These are phyloP conservation scores for Penicillium frequentans DNA, from an alignment of 2,329 filamentous ascomycete genomes.

Conservation along the genomic window DNA sequence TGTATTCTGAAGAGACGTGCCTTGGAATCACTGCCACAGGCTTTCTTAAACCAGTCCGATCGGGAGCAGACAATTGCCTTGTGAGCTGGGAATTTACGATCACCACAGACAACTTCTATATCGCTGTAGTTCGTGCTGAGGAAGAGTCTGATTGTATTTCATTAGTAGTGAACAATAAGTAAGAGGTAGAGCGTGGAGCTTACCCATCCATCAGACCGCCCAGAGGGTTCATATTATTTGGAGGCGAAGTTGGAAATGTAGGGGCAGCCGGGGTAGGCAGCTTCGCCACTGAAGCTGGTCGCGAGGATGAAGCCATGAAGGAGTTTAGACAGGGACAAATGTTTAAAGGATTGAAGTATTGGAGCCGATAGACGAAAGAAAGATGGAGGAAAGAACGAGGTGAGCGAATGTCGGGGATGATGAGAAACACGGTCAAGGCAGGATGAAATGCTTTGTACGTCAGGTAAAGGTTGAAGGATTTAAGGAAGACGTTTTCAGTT, in stretches of 20 bases:
- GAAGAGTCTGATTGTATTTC: neutral
- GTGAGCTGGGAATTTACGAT: neutral
- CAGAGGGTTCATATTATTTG: neutral
- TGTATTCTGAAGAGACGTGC: neutral
- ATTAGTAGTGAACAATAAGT: neutral
- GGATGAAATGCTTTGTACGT: too few species aligned
- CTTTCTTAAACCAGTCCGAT: slow-evolving; percentile 3
- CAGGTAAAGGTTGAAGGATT: too few species aligned
- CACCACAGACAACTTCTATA: slow-evolving; percentile 2
- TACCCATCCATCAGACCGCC: neutral
- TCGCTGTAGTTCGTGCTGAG: slow-evolving; percentile 1
- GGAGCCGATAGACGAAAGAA: neutral
- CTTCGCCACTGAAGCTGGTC: neutral
- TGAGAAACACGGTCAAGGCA: too few species aligned
- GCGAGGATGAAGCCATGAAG: neutral
- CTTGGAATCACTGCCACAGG: neutral
- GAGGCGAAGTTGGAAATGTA: neutral
- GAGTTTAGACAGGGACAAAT: neutral
- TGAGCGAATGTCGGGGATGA: neutral
- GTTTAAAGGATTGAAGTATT: too few species aligned
- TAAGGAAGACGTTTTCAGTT: neutral
- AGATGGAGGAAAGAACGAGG: neutral
- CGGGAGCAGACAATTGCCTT: neutral
- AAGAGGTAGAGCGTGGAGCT: neutral
- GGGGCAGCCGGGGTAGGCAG: neutral